Evolutionary conservation across 163 green algal species (phyloP).

Genomic region (Scenedesmus sp.): DNA sequence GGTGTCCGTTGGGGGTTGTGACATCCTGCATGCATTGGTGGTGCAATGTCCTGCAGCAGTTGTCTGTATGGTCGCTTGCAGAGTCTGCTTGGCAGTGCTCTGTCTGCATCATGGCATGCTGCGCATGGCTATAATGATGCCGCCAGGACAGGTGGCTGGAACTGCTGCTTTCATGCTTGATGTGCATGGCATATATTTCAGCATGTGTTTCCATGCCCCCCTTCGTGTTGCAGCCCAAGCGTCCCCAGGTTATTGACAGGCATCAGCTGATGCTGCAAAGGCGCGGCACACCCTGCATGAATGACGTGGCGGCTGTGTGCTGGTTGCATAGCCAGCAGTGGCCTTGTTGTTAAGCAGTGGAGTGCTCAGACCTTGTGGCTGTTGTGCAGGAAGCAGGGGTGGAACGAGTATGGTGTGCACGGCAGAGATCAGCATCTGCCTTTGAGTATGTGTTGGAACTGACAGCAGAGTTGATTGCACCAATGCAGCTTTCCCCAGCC

Average conservation of each 20-base stretch:
- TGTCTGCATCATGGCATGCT: background rate
- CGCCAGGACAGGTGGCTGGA: background rate
- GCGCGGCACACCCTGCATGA: no score
- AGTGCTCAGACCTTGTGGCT: background rate
- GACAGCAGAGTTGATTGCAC: background rate
- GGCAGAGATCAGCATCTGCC: background rate
- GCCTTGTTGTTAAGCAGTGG: background rate
- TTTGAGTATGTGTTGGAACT: background rate
- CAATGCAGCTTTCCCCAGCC: background rate
- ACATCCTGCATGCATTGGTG: background rate
- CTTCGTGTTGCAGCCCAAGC: no score
- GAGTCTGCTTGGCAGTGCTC: background rate
- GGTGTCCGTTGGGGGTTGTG: background rate
- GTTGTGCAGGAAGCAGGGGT: background rate
- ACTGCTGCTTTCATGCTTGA: background rate
- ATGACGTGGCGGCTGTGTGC: no score
- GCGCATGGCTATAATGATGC: background rate
- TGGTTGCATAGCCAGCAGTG: background rate
- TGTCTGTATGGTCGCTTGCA: background rate
- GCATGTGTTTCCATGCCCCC: no score
- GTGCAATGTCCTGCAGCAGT: background rate
- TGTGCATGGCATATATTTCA: background rate
- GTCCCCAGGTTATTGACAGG: background rate
- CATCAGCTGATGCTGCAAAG: no score
- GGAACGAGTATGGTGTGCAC: background rate